Conservation (phyloP, 2,329 filamentous ascomycete genomes). For the Trichoderma koningiopsis region DNA sequence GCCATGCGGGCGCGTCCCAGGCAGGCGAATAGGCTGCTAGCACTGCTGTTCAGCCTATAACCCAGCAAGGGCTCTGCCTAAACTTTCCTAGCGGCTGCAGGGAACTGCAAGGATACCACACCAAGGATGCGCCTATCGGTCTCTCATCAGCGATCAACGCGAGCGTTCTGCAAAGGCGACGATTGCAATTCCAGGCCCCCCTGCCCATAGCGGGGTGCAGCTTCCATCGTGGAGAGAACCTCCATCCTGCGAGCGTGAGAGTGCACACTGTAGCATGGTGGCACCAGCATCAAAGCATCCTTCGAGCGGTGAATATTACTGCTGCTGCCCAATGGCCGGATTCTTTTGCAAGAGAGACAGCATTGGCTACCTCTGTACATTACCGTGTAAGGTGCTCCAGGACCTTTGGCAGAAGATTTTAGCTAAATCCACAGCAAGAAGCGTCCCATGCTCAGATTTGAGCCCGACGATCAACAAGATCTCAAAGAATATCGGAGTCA, state of each 20-base stretch:
- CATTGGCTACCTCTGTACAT: background rate
- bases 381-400: background rate
- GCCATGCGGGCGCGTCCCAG: background rate
- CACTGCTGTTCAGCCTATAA: conserved; percentile 19
- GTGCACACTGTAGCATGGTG: too few species aligned
- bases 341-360: background rate
- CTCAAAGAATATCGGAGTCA: conserved; percentile 7
- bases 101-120: background rate
- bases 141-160: conserved; percentile 5
- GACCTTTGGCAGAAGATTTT: background rate
- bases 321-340: background rate
- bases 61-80: background rate
- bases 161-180: conserved; percentile 12
- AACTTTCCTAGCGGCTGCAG: background rate
- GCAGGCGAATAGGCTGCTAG: conserved; percentile 3
- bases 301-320: background rate
- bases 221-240: conserved; percentile 9
- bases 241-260: background rate
- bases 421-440: background rate
- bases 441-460: background rate
- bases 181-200: conserved; percentile 15
- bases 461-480: conserved; percentile 13
- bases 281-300: background rate
- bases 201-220: conserved; percentile 12
- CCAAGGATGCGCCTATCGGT: background rate